phyloP scores from a whole-genome alignment of 208 protist genomes.

The Entamoeba nuttalli region DNA sequence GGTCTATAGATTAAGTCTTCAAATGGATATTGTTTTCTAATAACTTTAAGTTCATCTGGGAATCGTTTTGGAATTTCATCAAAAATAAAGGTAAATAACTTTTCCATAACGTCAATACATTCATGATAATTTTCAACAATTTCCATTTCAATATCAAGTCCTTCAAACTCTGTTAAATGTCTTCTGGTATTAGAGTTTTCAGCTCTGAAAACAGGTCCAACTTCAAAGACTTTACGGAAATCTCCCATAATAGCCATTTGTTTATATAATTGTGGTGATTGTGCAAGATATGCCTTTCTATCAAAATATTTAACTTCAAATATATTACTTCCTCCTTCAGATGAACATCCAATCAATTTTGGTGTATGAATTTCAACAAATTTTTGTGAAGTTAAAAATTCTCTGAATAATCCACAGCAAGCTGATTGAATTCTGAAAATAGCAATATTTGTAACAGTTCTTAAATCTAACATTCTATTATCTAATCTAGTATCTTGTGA shows the following conservation, averaged over 20 bases:
- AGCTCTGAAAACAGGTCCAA: constrained; percentile 81
- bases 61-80: constrained; percentile 50
- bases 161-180: constrained; percentile 97
- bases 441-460: constrained; percentile 70
- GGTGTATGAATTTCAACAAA: constrained; percentile 97
- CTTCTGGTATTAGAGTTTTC: constrained; percentile 96
- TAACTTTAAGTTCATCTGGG: constrained; percentile 39
- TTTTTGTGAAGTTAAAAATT: constrained; percentile 66
- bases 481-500: constrained; percentile 73
- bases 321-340: constrained; percentile 75
- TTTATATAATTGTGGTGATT: constrained; percentile 99
- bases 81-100: constrained; percentile 88
- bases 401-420: constrained; percentile 76
- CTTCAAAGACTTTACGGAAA: constrained; percentile 62
- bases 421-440: constrained; percentile 82
- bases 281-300: constrained; percentile 76
- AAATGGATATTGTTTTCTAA: constrained; percentile 72
- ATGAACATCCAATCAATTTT: constrained; percentile 88
- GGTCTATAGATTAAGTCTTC: constrained; percentile 60
- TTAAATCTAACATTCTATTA: constrained; percentile 83
- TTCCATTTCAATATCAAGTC: constrained; percentile 98
- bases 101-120: constrained; percentile 77
- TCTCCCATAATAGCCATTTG: constrained; percentile 93
- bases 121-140: constrained; percentile 97
- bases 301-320: constrained; percentile 66